Evolutionary conservation across 129 eudicot genomes (phyloP), one percentile per base, ranked within the genome.

Genomic region (Flaveria bidentis): DNA sequence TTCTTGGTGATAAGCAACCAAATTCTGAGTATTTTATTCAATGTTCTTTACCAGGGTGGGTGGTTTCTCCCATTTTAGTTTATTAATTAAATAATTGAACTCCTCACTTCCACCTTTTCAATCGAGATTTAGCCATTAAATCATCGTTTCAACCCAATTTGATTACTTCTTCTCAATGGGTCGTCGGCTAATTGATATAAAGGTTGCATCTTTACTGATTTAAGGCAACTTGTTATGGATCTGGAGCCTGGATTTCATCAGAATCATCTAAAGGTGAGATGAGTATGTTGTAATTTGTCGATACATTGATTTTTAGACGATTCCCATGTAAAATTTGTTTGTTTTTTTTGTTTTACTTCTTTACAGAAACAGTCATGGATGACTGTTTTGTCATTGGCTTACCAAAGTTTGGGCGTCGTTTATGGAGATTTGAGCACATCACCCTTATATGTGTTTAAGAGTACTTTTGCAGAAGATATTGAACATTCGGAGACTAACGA

Each of bases 321-420:
- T 14, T 69, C 58, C 50, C 73, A 72, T 80, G 58, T 84, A 11
- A 52, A 49, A 61, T 18, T 47, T 16, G 15, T 16, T 14, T 73
- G 55, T 63, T 72, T 17, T 30, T 67, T 26, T 73, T 30, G 36
- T 30, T 61, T 81, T 65, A 23, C 8, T 45, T 74, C 82, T 30
- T 30, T 0, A 30, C 84, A 91, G 93, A 91, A 73, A 82, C 89
- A 91, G 71, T 86, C 94, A 22, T 91, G 97, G 97, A 79, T 72
- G 73, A 82, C 89, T 70, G 82, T 88, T 39, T 64, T 91, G 84
- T 86, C 91, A 78, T 78, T 91, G 78, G 94, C 94, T 47, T 91
- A 91, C 71, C 94, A 91, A 81, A 91, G 97, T 76, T 84, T 91
- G 69, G 97, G 92, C 2, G 94, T 88, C 52, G 97, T 91, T 9